These are phyloP conservation scores for Plasmodium gallinaceum DNA, from an alignment of 169 alveolate genomes.

Conservation along the genomic window DNA sequence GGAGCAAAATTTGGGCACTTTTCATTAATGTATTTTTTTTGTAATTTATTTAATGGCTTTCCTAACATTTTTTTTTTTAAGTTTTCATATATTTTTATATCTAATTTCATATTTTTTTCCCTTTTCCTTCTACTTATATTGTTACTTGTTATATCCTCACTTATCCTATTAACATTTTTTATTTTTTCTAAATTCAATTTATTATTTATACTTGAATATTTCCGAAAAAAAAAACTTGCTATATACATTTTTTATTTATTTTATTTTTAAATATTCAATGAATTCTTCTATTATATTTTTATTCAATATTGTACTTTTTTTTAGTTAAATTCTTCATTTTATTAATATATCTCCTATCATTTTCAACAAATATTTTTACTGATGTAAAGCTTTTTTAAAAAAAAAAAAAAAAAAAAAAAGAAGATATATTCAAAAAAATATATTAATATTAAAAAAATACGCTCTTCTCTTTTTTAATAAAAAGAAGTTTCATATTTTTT, in stretches of 20 bases:
- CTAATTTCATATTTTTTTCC: slow-evolving; percentile 52
- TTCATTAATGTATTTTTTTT: slow-evolving; percentile 65
- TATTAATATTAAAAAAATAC: too few species aligned
- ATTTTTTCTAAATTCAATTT: slow-evolving; percentile 23
- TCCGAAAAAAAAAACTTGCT: slow-evolving; percentile 11
- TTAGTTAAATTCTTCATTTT: too few species aligned
- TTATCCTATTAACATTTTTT: slow-evolving; percentile 18
- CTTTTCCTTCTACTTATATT: slow-evolving; percentile 59
- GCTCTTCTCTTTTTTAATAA: too few species aligned
- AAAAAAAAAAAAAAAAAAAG: too few species aligned
- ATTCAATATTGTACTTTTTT: too few species aligned
- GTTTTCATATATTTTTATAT: slow-evolving; percentile 58
- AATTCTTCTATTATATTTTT: too few species aligned
- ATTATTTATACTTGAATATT: slow-evolving; percentile 28
- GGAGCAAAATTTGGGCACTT: slow-evolving; percentile 82
- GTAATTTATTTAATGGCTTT: slow-evolving; percentile 69
- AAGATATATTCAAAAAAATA: too few species aligned
- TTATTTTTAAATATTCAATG: background rate
- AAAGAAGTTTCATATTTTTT: too few species aligned
- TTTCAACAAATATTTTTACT: too few species aligned
- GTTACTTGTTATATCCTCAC: slow-evolving; percentile 9
- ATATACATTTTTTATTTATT: slow-evolving; percentile 40
- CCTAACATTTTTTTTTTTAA: slow-evolving; percentile 63
- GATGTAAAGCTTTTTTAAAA: too few species aligned
- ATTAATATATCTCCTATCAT: background rate